Base-by-base conservation (phyloP, 2,329 filamentous ascomycete genomes). In the Fusarium pseudograminearum region DNA sequence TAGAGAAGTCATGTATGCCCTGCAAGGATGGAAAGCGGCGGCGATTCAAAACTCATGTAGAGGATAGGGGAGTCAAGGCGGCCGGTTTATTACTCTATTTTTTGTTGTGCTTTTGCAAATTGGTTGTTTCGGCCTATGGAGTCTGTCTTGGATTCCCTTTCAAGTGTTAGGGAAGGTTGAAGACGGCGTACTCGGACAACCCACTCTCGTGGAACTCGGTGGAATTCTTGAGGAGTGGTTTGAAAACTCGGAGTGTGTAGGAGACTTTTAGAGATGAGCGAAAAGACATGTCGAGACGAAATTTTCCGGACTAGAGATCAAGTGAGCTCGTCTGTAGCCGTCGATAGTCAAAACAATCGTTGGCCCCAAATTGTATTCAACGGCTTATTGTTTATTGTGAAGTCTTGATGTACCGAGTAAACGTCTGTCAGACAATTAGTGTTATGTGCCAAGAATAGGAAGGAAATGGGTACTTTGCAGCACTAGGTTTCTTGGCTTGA, bases 1-100 rank as follows among this genome's bases (percentile, higher is more conserved):
- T 80, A 80, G 79, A 80, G 79, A 79, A 78, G 71, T 80, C 79
- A 80, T 81, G 78, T 81, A 80, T 76, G 78, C 77, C 75, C 76
- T 76, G 73, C 73, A 72, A 66, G 72, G 69, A 76, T 77, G 70
- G 73, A 73, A 72, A 74, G 75, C 76, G 75, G 74, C 70, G 77
- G 79, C 76, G 69, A 76, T 65, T 66, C 70, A 79, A 80, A 81
- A 80, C 68, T 81, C 79, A 81, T 81, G 79, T 81, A 81, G 79
- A 79, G 77, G 76, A 74, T 72, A 74, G 76, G 78, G 73, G 79
- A 80, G 78, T 80, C 78, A 76, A 77, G 78, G 78, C 74, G 78
- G 77, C 69, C 71, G 74, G 71, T 73, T 73, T 69, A 57, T 63
- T 72, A 41, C 54, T 47, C 24, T 65, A 60, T 50, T 50, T 59